These are phyloP conservation scores for Cyberlindnera bimundalis DNA, from an alignment of 805 yeast genomes.

Conservation along the genomic window DNA sequence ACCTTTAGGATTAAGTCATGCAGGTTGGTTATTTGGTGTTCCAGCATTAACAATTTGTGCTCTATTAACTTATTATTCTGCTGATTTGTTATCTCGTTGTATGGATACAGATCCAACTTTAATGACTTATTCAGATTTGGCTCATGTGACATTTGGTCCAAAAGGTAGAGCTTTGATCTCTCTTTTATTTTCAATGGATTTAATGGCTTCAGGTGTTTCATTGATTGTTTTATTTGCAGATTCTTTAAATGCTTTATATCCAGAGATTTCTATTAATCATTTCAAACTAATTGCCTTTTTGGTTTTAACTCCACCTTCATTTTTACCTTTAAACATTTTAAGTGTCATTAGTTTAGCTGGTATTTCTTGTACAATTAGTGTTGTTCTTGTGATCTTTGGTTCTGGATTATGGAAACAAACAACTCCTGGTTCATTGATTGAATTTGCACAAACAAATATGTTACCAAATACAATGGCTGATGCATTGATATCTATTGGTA, in stretches of 20 bases:
- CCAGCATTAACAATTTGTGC: conserved; percentile 61
- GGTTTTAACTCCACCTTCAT: conserved; percentile 76
- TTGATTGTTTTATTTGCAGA: conserved; percentile 82
- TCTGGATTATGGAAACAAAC: conserved; percentile 60
- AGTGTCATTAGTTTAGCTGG: conserved; percentile 71
- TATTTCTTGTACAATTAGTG: conserved; percentile 62
- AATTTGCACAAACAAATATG: conserved; percentile 60
- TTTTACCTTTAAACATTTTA: conserved; percentile 69
- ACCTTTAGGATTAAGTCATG: conserved; percentile 63
- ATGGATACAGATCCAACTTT: conserved; percentile 77
- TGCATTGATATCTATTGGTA: conserved; percentile 59
- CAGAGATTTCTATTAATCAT: conserved; percentile 45
- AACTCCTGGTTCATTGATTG: conserved; percentile 72
- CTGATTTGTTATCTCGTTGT: conserved; percentile 66
- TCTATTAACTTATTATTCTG: conserved; percentile 68
- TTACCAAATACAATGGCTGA: conserved; percentile 56
- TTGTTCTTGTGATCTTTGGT: conserved; percentile 52
- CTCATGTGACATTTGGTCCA: conserved; percentile 80
- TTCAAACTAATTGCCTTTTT: conserved; percentile 69
- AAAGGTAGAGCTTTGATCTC: conserved; percentile 73
- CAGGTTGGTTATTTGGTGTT: conserved; percentile 74
- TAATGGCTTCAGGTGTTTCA: conserved; percentile 79
- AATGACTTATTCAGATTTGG: conserved; percentile 86
- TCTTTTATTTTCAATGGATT: conserved; percentile 67
- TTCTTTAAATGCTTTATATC: conserved; percentile 68